Conservation (phyloP, 345 rosid genomes). For the Rhodamnia argentea region DNA sequence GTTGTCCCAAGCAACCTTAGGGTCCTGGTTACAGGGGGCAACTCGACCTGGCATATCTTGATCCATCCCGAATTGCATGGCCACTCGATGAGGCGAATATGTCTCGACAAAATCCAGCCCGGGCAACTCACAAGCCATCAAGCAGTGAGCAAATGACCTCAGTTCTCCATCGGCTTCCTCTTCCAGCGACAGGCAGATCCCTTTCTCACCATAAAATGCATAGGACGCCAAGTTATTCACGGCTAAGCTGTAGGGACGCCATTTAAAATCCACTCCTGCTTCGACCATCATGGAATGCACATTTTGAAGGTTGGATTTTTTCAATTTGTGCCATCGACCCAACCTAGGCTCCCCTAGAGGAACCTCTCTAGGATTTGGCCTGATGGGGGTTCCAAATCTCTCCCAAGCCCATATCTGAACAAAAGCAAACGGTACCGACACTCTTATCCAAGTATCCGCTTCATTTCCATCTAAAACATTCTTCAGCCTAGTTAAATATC, state of each 20-base stretch:
- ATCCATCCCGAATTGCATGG: conserved; percentile 54
- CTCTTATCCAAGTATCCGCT: background rate
- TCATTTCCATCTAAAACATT: background rate
- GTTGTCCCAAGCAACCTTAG: conserved; percentile 19
- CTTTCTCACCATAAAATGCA: conserved; percentile 1
- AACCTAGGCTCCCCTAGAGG: conserved; percentile 14
- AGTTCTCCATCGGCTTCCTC: conserved; percentile 2
- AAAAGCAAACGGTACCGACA: conserved; percentile 17
- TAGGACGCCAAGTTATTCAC: background rate
- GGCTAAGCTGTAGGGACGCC: conserved; percentile 14
- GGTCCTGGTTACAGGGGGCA: background rate
- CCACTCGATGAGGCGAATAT: conserved; percentile 44
- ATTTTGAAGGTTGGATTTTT: background rate
- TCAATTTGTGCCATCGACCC: conserved; percentile 20
- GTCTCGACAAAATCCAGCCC: conserved; percentile 18
- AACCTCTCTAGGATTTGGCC: conserved; percentile 14
- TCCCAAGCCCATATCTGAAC: conserved; percentile 36
- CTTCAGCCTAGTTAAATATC: conserved; percentile 17
- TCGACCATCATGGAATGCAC: conserved; percentile 15
- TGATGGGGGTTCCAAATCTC: conserved; percentile 17
- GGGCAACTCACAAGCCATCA: conserved; percentile 22
- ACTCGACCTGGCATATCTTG: conserved; percentile 32
- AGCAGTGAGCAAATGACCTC: conserved; percentile 6
- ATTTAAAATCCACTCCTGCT: conserved; percentile 1
- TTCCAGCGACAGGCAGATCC: background rate